Evolutionary conservation across 2,329 filamentous ascomycete species (phyloP), one percentile per base, ranked within the genome.

Genomic region (Plectosphaerella sp.): DNA sequence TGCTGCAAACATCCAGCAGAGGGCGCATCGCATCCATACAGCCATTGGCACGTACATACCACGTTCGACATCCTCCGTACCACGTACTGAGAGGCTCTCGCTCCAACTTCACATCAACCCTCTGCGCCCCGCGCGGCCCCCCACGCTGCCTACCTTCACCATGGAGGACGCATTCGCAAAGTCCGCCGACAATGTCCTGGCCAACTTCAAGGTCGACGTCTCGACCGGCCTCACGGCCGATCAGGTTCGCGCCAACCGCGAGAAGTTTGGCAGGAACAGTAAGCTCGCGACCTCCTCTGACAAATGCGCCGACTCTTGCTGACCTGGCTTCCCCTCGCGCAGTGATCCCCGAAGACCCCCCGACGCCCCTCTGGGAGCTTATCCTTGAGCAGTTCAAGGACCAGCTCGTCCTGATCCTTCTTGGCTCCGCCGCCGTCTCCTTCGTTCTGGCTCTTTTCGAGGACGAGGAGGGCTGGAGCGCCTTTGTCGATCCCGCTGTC

Each of bases 341-440:
- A 84, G 80, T 79, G 47, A 84, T 84, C 56, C 73, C 80, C 45
- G 94, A 99, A 75, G 94, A 99, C 59, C 94, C 94, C 50, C 91
- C 94, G 3, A 99, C 94, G 33, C 94, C 94, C 39, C 70, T 99
- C 47, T 99, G 93, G 94, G 84, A 97, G 73, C 86, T 99, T 57
- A 90, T 99, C 52, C 81, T 99, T 54, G 94, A 99, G 74, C 94
- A 99, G 71, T 99, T 99, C 81, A 97, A 99, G 73, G 94, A 99
- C 68, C 94, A 99, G 72, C 84, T 99, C 47, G 94, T 99, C 60
- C 82, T 99, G 50, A 99, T 99, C 62, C 80, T 99, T 20, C 82
- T 99, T 48, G 94, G 85, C 51, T 97, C 93, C 37, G 94, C 94
- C 11, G 91, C 88, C 18, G 87, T 99, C 36, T 97, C 94, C 2